A percentile compares a stretch with the other conserved stretches of the same genome.
phyloP scores from a whole-genome alignment of 257 asterid species.

The Penstemon newberryi region DNA sequence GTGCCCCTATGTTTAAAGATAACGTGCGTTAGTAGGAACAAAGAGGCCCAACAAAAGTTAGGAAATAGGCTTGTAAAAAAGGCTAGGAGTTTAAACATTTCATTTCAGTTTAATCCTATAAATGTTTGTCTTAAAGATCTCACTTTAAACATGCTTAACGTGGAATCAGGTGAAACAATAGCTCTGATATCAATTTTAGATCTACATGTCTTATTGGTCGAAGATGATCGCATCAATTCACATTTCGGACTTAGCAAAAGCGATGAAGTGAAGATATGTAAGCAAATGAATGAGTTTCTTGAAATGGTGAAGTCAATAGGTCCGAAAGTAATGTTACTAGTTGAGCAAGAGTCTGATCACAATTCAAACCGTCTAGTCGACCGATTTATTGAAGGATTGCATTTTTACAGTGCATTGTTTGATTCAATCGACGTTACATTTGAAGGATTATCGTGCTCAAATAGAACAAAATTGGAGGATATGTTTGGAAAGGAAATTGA shows the following conservation, averaged over 20 bases:
- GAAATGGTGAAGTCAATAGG: constrained; percentile 34
- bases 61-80: constrained; percentile 38
- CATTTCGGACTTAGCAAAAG: constrained; percentile 34
- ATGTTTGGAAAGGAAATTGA: constrained; percentile 62
- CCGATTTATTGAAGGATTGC: constrained; percentile 53
- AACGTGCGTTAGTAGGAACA: constrained; percentile 37
- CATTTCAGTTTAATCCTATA: constrained; percentile 39
- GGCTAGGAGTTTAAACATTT: constrained; percentile 38
- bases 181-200: constrained; percentile 45
- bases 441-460: constrained; percentile 33
- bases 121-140: constrained; percentile 34
- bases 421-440: constrained; percentile 39
- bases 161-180: constrained; percentile 41
- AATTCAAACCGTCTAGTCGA: constrained; percentile 39
- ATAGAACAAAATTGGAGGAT: constrained; percentile 40
- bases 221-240: constrained; percentile 39
- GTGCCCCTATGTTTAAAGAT: constrained; percentile 46
- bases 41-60: constrained; percentile 35
- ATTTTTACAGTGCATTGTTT: constrained; percentile 52
- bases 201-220: constrained; percentile 48
- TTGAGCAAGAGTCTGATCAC: constrained; percentile 58
- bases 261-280: constrained; percentile 35
- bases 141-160: constrained; percentile 40
- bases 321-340: constrained; percentile 42
- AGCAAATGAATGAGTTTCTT: constrained; percentile 37